Conservation (phyloP, 2,329 filamentous ascomycete genomes). For the Colletotrichum plurivorum region DNA sequence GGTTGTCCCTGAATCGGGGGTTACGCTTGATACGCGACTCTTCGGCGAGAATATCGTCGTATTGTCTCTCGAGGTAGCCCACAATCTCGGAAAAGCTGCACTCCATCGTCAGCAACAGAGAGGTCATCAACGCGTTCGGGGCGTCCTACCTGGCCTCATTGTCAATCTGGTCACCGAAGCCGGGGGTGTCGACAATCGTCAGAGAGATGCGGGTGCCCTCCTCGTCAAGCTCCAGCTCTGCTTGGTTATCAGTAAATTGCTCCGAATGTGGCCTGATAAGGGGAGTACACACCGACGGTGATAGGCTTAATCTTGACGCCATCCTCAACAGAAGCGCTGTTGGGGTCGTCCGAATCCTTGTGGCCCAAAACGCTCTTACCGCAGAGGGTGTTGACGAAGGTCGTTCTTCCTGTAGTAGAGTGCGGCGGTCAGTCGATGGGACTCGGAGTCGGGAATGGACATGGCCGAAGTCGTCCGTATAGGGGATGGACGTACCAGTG, state of each 20-base stretch:
- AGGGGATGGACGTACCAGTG: conserved; percentile 78
- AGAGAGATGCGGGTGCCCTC: conserved; percentile 98
- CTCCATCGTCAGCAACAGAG: conserved; percentile 11
- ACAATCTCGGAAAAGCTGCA: conserved; percentile 95
- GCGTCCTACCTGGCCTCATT: conserved; percentile 89
- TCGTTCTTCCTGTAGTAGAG: conserved; percentile 82
- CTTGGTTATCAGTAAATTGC: conserved; percentile 16
- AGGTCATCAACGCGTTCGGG: not conserved
- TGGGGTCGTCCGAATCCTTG: conserved; percentile 94
- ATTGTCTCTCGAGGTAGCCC: conserved; percentile 98
- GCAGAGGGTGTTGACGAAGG: conserved; percentile 99
- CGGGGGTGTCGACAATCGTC: conserved; percentile 98
- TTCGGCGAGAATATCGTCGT: conserved; percentile 98
- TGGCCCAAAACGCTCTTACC: conserved; percentile 91
- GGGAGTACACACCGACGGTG: conserved; percentile 83
- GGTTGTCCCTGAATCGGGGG: conserved; percentile 98
- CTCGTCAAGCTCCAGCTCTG: conserved; percentile 96
- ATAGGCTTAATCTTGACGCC: conserved; percentile 99
- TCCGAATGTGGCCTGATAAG: not conserved
- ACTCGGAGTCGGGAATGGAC: conserved; percentile 11
- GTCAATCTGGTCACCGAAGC: conserved; percentile 98
- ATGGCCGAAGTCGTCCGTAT: conserved; percentile 22
- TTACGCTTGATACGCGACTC: conserved; percentile 99
- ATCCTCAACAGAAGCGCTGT: conserved; percentile 91
- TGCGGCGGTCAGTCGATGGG: conserved; percentile 27